A percentile compares a stretch with the other conserved stretches of the same genome.
These are phyloP conservation scores for Paecilomyces niveus DNA, from an alignment of 2,329 filamentous ascomycete species.

Conservation along the genomic window DNA sequence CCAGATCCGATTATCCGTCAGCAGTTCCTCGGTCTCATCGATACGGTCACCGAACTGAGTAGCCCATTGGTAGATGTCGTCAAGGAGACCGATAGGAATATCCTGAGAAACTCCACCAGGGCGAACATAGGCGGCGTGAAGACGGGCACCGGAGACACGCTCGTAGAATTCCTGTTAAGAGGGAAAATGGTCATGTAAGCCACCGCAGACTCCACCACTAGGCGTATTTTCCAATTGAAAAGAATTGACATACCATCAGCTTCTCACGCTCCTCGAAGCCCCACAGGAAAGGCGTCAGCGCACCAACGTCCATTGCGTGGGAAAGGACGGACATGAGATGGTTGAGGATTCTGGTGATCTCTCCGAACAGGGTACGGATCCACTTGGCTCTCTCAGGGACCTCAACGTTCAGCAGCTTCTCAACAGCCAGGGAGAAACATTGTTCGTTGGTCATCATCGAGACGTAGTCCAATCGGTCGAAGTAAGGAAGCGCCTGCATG, in stretches of 20 bases:
- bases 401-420: conserved; percentile 96
- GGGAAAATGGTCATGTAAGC: conserved; percentile 10
- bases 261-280: conserved; percentile 99
- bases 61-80: conserved; percentile 99
- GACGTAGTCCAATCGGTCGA: conserved; percentile 96
- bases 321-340: conserved; percentile 97
- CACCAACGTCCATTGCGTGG: conserved; percentile 98
- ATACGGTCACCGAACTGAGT: conserved; percentile 98
- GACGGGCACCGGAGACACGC: conserved; percentile 93
- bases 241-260: conserved; percentile 69
- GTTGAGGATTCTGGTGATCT: conserved; percentile 90
- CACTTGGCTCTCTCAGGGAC: conserved; percentile 93
- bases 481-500: conserved; percentile 95
- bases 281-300: conserved; percentile 96
- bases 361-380: conserved; percentile 91
- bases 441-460: conserved; percentile 99
- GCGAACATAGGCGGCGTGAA: conserved; percentile 94
- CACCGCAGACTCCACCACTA: not conserved
- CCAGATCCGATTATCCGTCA: conserved; percentile 99
- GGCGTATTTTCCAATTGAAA: not conserved
- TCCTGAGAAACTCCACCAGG: conserved; percentile 96
- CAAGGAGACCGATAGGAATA: conserved; percentile 83
- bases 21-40: conserved; percentile 96
- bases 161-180: conserved; percentile 88
- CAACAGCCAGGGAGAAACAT: conserved; percentile 88